Conservation (phyloP, 2,329 filamentous ascomycete species). For the Phialophora expanda region DNA sequence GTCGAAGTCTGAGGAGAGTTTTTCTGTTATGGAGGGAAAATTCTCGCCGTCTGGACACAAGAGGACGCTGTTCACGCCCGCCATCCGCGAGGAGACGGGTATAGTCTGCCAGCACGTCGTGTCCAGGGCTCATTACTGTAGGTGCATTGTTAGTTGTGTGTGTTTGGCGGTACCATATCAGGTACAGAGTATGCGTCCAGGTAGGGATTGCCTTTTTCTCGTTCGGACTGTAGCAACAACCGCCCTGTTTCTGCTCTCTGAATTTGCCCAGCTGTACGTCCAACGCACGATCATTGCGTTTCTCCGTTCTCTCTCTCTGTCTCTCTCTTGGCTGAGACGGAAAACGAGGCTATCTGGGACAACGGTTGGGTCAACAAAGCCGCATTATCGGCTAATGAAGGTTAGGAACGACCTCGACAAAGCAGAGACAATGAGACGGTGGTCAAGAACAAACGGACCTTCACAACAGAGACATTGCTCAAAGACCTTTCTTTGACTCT, state of each 20-base stretch:
- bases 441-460: not conserved
- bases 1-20: not conserved
- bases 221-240: not conserved
- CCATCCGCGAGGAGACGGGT: not conserved
- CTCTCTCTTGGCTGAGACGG: not conserved
- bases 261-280: not conserved
- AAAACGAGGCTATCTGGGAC: not conserved
- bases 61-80: not conserved
- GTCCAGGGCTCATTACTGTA: not conserved
- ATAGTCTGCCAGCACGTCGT: not conserved
- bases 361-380: not conserved
- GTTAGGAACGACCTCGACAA: not conserved
- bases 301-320: not conserved
- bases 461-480: not conserved
- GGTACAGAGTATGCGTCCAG: not conserved
- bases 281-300: not conserved
- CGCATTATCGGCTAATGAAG: not conserved
- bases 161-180: not conserved
- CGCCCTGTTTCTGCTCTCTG: not conserved
- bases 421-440: not conserved
- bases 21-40: not conserved
- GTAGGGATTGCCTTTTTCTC: not conserved
- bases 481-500: not conserved
- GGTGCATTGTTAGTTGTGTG: not conserved
- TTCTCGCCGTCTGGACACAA: not conserved